Percentiles rank a stretch among this genome's conserved stretches.
phyloP scores from a whole-genome alignment of 2,329 filamentous ascomycete genomes.

The Fusarium subglutinans region DNA sequence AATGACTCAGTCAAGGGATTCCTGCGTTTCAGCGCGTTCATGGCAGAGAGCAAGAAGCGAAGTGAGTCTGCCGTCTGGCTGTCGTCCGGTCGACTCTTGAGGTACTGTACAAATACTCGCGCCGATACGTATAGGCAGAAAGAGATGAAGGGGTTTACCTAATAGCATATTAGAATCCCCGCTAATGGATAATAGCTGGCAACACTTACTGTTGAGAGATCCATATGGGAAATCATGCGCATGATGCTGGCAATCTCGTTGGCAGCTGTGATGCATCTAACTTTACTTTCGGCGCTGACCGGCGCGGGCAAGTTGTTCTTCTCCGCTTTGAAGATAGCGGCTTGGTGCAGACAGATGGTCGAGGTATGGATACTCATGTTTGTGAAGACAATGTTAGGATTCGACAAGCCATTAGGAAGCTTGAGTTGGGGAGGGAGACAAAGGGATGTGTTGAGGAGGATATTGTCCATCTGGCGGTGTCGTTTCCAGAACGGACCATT shows the following conservation, averaged over 20 bases:
- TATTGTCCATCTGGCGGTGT: constrained; percentile 88
- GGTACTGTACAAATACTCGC: constrained; percentile 92
- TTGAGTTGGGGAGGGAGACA: constrained; percentile 84
- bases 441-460: constrained; percentile 86
- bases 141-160: constrained; percentile 96
- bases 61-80: constrained; percentile 80
- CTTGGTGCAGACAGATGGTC: constrained; percentile 96
- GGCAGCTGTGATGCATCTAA: constrained; percentile 90
- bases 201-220: constrained; percentile 78
- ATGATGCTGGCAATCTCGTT: constrained; percentile 95
- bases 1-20: constrained; percentile 96
- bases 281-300: constrained; percentile 88
- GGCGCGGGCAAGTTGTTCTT: constrained; percentile 81
- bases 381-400: constrained; percentile 88
- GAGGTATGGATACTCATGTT: constrained; percentile 99
- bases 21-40: constrained; percentile 86
- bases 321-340: constrained; percentile 96
- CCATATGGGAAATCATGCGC: constrained; percentile 92
- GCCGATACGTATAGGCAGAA: constrained; percentile 97
- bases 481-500: constrained; percentile 97
- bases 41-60: constrained; percentile 89
- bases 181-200: not conserved
- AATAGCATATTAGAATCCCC: constrained; percentile 30
- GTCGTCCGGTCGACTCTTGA: constrained; percentile 93
- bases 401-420: constrained; percentile 76